A percentile compares a stretch with the other conserved stretches of the same genome.
Conservation (phyloP, 2,329 filamentous ascomycete species). For the Nakataea oryzae region DNA sequence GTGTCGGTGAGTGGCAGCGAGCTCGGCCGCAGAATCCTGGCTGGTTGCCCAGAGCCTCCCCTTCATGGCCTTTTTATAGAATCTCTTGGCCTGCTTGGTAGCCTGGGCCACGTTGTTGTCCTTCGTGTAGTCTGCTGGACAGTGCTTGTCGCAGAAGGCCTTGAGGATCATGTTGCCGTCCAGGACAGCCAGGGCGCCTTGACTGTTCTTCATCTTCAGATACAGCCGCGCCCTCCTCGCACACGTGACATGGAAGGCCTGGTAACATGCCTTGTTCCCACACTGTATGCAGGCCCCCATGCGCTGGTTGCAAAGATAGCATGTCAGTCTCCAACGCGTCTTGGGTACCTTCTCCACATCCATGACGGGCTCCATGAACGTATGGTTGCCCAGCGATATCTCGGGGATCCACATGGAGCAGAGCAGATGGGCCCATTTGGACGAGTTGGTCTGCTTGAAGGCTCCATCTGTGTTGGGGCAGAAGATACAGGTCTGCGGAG, state of each 20-base stretch:
- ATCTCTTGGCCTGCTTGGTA: conserved; percentile 73
- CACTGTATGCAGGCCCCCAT: conserved; percentile 99
- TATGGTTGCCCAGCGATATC: conserved; percentile 87
- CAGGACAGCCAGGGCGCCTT: conserved; percentile 66
- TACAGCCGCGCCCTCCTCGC: conserved; percentile 80
- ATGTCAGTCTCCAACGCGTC: conserved; percentile 83
- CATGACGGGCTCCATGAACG: conserved; percentile 97
- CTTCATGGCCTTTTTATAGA: conserved; percentile 83
- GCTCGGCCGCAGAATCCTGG: conserved; percentile 68
- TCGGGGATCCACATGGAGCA: conserved; percentile 99
- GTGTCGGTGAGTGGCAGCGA: conserved; percentile 62
- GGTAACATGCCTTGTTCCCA: conserved; percentile 93
- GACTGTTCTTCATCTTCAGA: conserved; percentile 91
- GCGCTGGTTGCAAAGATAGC: conserved; percentile 93
- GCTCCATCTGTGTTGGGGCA: conserved; percentile 96
- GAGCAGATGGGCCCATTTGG: conserved; percentile 92
- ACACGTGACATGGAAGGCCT: conserved; percentile 95
- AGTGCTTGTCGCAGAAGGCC: conserved; percentile 93
- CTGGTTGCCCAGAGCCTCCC: conserved; percentile 87
- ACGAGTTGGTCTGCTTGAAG: conserved; percentile 95
- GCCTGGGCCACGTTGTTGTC: conserved; percentile 77
- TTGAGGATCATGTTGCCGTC: conserved; percentile 77
- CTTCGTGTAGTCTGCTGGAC: conserved; percentile 75
- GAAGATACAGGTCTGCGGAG: conserved; percentile 76
- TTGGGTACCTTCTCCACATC: conserved; percentile 97